These are phyloP conservation scores for Cymbidium sinense DNA, from an alignment of 106 monocot genomes.

Conservation along the genomic window DNA sequence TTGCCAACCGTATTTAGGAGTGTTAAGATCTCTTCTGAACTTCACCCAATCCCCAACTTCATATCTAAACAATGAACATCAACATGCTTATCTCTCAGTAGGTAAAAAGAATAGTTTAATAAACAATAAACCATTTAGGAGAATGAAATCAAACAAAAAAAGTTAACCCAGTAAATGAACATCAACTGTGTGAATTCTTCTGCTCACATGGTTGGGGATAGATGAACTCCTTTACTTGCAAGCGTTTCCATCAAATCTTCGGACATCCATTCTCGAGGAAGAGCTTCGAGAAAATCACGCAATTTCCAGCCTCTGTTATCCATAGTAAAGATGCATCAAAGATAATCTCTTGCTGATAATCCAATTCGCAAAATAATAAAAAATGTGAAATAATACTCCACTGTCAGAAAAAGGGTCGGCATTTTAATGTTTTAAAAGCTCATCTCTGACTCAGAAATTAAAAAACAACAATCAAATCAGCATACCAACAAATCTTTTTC, in stretches of 20 bases:
- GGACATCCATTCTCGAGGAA: constrained; percentile 98
- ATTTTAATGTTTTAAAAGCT: neutral
- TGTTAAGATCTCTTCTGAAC: constrained; percentile 53
- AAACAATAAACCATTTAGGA: neutral
- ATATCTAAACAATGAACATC: constrained; percentile 46
- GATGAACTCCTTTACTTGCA: constrained; percentile 66
- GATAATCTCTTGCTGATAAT: neutral
- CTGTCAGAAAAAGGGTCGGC: neutral
- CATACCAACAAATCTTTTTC: neutral
- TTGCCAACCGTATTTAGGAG: constrained; percentile 87
- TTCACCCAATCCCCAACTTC: constrained; percentile 93
- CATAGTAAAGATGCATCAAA: constrained; percentile 3
- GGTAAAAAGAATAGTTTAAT: neutral
- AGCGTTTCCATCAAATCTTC: constrained; percentile 98
- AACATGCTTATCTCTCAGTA: constrained; percentile 2
- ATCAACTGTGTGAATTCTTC: neutral
- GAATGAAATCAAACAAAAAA: too few species aligned
- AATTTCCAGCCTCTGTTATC: constrained; percentile 83
- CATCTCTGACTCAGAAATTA: neutral
- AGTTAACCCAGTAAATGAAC: constrained; percentile 1
- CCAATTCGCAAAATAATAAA: neutral
- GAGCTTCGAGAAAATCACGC: constrained; percentile 71
- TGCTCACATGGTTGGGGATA: constrained; percentile 87
- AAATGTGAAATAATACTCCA: neutral
- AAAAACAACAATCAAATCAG: neutral